phyloP scores from a whole-genome alignment of 1,139 yeast genomes.

The Hansenula sp. region DNA sequence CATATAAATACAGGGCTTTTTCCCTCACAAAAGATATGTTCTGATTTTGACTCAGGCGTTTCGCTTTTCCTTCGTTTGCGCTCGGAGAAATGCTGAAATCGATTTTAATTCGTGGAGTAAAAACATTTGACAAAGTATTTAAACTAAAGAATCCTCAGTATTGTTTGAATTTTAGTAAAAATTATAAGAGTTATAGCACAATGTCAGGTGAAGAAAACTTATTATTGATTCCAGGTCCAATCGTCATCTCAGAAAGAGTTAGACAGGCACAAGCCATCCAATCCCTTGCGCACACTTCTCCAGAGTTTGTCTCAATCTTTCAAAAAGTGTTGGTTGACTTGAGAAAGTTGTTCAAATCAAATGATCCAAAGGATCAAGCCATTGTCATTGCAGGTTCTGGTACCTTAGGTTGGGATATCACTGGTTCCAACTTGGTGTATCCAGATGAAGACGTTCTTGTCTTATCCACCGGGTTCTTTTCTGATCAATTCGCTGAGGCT shows the following conservation, averaged over 20 bases:
- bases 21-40: too few relatives aligned
- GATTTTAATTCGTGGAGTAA: too few relatives aligned
- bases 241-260: constrained; percentile 81
- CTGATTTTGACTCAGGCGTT: not conserved
- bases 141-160: too few relatives aligned
- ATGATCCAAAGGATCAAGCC: constrained; percentile 58
- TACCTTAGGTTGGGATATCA: constrained; percentile 93
- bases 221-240: constrained; percentile 90
- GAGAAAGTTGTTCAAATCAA: constrained; percentile 71
- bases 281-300: constrained; percentile 88
- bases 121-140: not conserved
- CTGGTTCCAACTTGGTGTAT: constrained; percentile 69
- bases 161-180: not conserved
- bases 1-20: too few relatives aligned
- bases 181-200: not conserved
- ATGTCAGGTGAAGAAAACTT: constrained; percentile 22
- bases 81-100: too few relatives aligned
- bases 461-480: constrained; percentile 89
- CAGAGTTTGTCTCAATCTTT: constrained; percentile 75
- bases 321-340: constrained; percentile 63
- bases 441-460: constrained; percentile 66
- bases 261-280: constrained; percentile 81
- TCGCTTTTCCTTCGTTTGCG: not conserved
- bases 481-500: constrained; percentile 82
- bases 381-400: constrained; percentile 88